Percentiles rank a stretch among this genome's conserved stretches.
These are phyloP conservation scores for Xanthoconium separans DNA, from an alignment of 1,284 basidiomycete species.

Conservation along the genomic window DNA sequence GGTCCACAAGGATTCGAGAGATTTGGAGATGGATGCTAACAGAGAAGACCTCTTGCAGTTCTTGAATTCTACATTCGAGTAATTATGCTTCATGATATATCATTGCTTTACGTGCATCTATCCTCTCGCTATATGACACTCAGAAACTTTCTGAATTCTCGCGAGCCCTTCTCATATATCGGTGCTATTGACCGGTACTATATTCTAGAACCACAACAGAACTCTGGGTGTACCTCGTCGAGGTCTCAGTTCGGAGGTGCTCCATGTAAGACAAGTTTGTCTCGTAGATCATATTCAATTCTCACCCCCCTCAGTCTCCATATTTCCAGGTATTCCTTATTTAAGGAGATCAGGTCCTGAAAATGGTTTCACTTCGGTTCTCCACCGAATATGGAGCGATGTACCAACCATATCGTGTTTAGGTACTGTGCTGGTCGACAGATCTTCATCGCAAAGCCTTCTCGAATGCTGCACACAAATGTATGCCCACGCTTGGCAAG, in stretches of 20 bases:
- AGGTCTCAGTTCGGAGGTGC: background rate
- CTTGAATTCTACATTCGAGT: slow-evolving; percentile 48
- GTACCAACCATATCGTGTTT: too few relatives aligned
- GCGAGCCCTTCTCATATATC: background rate
- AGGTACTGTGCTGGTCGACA: too few relatives aligned
- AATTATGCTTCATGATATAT: background rate
- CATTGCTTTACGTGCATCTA: background rate
- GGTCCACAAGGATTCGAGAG: slow-evolving; percentile 54
- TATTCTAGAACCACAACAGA: background rate
- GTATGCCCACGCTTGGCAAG: too few relatives aligned
- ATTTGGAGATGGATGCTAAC: slow-evolving; percentile 54
- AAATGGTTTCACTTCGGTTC: too few relatives aligned
- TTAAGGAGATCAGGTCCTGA: too few relatives aligned
- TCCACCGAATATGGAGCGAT: too few relatives aligned
- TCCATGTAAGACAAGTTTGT: background rate
- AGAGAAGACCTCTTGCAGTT: slow-evolving; percentile 51
- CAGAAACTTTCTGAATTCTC: background rate
- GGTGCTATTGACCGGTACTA: background rate
- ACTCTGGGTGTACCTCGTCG: background rate
- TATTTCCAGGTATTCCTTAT: background rate
- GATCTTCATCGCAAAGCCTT: too few relatives aligned
- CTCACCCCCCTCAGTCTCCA: too few relatives aligned
- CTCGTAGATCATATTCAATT: background rate
- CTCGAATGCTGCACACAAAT: too few relatives aligned
- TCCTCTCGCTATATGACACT: background rate